These are phyloP conservation scores for Colletotrichum orbiculare DNA, from an alignment of 2,329 filamentous ascomycete species.

Conservation along the genomic window DNA sequence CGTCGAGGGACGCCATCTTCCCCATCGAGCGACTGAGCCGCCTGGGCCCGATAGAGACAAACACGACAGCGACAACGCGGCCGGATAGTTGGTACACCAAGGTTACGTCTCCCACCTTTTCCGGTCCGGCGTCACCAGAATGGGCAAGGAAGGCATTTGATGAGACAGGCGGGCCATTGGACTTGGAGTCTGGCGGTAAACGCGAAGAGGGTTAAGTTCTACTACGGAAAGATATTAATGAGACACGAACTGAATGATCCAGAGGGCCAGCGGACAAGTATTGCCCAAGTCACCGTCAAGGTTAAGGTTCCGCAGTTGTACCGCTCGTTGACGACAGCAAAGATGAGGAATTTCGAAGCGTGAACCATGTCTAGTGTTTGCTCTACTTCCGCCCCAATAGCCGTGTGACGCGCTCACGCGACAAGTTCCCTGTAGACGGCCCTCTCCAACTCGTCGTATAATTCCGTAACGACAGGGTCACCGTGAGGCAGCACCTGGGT, in stretches of 20 bases:
- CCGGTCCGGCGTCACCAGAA: conserved; percentile 4
- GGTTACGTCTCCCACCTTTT: conserved; percentile 14
- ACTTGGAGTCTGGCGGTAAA: background rate
- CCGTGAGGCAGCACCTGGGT: conserved; percentile 52
- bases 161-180: background rate
- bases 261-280: no score
- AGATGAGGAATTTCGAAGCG: no score
- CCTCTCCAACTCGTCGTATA: conserved; percentile 54
- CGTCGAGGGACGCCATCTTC: conserved; percentile 8
- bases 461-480: conserved; percentile 47
- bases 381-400: background rate
- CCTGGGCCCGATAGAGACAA: background rate
- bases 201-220: background rate
- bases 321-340: no score
- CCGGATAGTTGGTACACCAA: conserved; percentile 8
- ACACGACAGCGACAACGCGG: background rate
- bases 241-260: background rate
- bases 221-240: background rate
- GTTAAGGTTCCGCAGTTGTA: no score
- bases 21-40: conserved; percentile 3
- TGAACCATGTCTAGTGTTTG: no score
- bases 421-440: conserved; percentile 49
- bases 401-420: background rate
- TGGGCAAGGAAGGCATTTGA: conserved; percentile 11
- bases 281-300: no score